A percentile compares a stretch with the other conserved stretches of the same genome.
phyloP scores from a whole-genome alignment of 2,329 filamentous ascomycete genomes.

The Nakataea oryzae region DNA sequence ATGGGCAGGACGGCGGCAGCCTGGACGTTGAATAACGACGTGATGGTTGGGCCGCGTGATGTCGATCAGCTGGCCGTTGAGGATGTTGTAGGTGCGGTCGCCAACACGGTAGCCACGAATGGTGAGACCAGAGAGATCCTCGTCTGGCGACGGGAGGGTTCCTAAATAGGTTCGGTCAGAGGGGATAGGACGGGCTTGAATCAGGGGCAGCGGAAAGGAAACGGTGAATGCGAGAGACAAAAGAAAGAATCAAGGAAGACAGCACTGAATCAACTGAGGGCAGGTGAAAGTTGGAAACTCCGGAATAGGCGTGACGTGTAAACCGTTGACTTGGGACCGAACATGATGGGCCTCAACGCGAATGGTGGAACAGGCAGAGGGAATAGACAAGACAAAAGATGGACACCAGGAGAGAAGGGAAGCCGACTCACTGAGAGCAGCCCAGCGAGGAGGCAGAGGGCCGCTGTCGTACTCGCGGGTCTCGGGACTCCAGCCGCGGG shows the following conservation, averaged over 20 bases:
- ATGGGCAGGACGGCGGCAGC: neutral
- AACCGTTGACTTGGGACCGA: neutral
- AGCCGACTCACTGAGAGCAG: constrained; percentile 2
- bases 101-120: constrained; percentile 5
- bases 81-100: constrained; percentile 6
- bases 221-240: neutral
- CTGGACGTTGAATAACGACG: neutral
- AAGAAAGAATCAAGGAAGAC: neutral
- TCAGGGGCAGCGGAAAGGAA: too few relatives aligned
- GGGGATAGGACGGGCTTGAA: neutral
- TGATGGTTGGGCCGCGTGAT: neutral
- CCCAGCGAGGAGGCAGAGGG: constrained; percentile 8
- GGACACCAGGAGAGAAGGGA: neutral
- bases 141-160: constrained; percentile 3
- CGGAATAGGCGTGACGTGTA: neutral
- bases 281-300: neutral
- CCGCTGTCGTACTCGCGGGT: constrained; percentile 7
- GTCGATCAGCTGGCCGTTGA: constrained; percentile 4
- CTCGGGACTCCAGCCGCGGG: constrained; percentile 2
- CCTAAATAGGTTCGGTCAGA: neutral
- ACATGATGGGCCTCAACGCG: too few relatives aligned
- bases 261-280: neutral
- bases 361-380: too few relatives aligned
- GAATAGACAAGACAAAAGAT: neutral
- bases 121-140: constrained; percentile 4